Base-by-base conservation (phyloP, 2,329 filamentous ascomycete species). In the Phialemoniopsis sp. region DNA sequence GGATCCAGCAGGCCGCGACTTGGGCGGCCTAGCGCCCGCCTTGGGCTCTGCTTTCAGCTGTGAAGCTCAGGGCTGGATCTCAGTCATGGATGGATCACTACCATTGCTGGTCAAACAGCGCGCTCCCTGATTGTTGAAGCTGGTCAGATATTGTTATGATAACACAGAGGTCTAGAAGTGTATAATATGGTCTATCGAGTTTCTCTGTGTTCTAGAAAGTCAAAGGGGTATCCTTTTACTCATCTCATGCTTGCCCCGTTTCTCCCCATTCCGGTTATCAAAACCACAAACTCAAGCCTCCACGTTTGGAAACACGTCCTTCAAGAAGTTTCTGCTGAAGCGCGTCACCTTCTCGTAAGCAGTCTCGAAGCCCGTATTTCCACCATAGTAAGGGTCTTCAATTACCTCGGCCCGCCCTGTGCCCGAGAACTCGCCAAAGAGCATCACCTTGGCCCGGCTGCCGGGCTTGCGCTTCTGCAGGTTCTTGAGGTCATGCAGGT, bases 361-460 rank as follows among this genome's bases (percentile, higher is more conserved):
- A 55, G 75, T 78, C 53, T 85, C 79, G 57, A 97, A 97, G 3
- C 89, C 89, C 50, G 87, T 77, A 4, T 71, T 66, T 12, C 80
- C 89, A n/a, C 88, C 89, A 60, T 97, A 97, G 66, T 97, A 98
- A 13, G 93, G 93, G 60, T 97, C 93, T 42, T 78, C 70, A 8
- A 96, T 82, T 35, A 87, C 76, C 66, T 95, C 87, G 15, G 76
- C 72, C 50, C 64, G 77, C 55, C 57, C 76, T 28, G 69, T 78
- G 4, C 85, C 86, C 54, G 87, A 89, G 52, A 72, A 81, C 54
- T 90, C 85, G 26, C 93, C 93, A 67, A 93, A 97, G 36, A 97
- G 66, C 72, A 87, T 83, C 38, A 95, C 78, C 55, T 78, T 73
- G 4, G 79, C 80, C 57, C 76, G 78, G 26, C 70, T 60, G 28